A percentile compares a stretch with the other conserved stretches of the same genome.
phyloP scores from a whole-genome alignment of 2,329 filamentous ascomycete species.

The Fusarium aywerte region DNA sequence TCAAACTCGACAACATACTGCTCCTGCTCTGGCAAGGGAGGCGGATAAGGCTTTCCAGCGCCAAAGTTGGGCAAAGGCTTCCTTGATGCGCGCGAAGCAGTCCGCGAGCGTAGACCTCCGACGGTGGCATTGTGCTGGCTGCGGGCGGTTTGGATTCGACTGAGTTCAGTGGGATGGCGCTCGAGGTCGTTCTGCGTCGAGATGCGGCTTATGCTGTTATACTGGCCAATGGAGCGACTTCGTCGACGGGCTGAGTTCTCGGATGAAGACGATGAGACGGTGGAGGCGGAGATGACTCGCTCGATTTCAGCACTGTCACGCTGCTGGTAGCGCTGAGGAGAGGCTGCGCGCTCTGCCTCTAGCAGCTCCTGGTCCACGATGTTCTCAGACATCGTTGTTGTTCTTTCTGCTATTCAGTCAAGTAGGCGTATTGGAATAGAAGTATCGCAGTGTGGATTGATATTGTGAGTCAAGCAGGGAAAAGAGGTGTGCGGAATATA shows the following conservation, averaged over 20 bases:
- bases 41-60: slow-evolving; percentile 78
- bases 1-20: slow-evolving; percentile 89
- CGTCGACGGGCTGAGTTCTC: slow-evolving; percentile 44
- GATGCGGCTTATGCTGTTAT: slow-evolving; percentile 67
- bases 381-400: slow-evolving; percentile 57
- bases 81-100: slow-evolving; percentile 59
- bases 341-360: slow-evolving; percentile 66
- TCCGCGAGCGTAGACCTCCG: slow-evolving; percentile 60
- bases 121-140: slow-evolving; percentile 79
- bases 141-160: slow-evolving; percentile 75
- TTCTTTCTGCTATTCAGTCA: not conserved
- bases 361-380: slow-evolving; percentile 65
- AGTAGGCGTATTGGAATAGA: not conserved
- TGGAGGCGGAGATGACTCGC: slow-evolving; percentile 65
- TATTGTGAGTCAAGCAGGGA: not conserved
- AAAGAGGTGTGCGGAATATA: not conserved
- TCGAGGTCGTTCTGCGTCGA: slow-evolving; percentile 75
- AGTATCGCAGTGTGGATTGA: not conserved
- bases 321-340: slow-evolving; percentile 52
- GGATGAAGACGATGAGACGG: slow-evolving; percentile 61
- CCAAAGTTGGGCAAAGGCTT: slow-evolving; percentile 76
- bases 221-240: slow-evolving; percentile 40
- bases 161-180: slow-evolving; percentile 74
- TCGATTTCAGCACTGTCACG: slow-evolving; percentile 67
- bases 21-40: slow-evolving; percentile 73